These are phyloP conservation scores for Lodderomyces jiufengensis DNA, from an alignment of 1,139 yeast species.

Conservation along the genomic window DNA sequence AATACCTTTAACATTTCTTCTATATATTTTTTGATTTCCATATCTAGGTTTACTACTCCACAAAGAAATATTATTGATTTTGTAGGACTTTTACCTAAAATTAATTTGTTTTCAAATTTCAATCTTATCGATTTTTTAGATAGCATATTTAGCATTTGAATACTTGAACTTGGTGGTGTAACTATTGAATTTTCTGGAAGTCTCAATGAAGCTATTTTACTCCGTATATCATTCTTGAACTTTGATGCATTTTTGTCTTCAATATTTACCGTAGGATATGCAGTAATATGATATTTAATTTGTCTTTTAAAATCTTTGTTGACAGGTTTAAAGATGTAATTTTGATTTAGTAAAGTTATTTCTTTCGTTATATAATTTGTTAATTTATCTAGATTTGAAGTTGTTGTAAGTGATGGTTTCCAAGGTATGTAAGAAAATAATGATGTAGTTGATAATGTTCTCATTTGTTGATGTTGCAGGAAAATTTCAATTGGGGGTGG, in stretches of 20 bases:
- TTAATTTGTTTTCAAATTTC: constrained; percentile 2
- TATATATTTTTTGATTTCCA: constrained; percentile 1
- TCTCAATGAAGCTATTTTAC: not conserved
- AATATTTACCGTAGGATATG: constrained; percentile 1
- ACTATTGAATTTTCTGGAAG: constrained; percentile 2
- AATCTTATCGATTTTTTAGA: constrained; percentile 4
- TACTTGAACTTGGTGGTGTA: constrained; percentile 1
- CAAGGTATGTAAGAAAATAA: constrained; percentile 10
- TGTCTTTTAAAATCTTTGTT: constrained; percentile 8
- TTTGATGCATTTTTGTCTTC: not conserved
- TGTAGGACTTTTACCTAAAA: constrained; percentile 3
- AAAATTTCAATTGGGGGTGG: constrained; percentile 9
- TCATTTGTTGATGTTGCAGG: constrained; percentile 13
- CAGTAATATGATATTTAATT: constrained; percentile 9
- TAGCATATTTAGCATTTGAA: not conserved
- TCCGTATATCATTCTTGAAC: not conserved
- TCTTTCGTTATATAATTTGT: constrained; percentile 2
- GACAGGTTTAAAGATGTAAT: constrained; percentile 8
- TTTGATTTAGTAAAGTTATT: constrained; percentile 7
- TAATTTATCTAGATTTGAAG: constrained; percentile 5
- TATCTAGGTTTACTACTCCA: constrained; percentile 2
- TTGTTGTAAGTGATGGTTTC: constrained; percentile 8
- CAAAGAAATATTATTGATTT: constrained; percentile 3
- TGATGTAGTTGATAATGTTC: not conserved
- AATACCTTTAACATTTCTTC: not conserved